These are phyloP conservation scores for Syncephalastrum racemosum DNA, from an alignment of 371 early-diverging fungal genomes.

Conservation along the genomic window DNA sequence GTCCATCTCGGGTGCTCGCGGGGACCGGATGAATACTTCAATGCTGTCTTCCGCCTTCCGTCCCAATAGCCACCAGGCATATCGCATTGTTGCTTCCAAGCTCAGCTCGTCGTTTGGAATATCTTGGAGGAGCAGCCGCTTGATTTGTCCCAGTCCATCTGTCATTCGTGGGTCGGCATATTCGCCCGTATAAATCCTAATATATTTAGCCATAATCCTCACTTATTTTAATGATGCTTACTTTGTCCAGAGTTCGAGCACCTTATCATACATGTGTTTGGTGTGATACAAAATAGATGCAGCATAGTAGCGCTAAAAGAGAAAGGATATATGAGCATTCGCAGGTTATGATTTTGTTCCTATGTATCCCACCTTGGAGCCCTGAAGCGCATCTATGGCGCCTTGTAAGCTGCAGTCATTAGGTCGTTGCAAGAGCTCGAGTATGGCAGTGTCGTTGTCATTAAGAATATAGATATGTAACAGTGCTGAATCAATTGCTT, in stretches of 20 bases:
- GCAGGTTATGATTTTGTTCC: background rate
- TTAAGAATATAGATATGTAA: conserved; percentile 60
- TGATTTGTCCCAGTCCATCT: conserved; percentile 50
- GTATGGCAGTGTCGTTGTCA: conserved; percentile 38
- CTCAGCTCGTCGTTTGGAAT: conserved; percentile 31
- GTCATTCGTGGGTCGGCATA: conserved; percentile 55
- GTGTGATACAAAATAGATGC: conserved; percentile 64
- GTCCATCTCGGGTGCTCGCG: conserved; percentile 56
- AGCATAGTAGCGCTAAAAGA: conserved; percentile 57
- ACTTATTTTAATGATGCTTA: conserved; percentile 23
- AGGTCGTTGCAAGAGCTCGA: conserved; percentile 45
- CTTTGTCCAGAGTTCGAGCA: conserved; percentile 71
- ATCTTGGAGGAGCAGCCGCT: conserved; percentile 39
- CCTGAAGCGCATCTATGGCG: conserved; percentile 42
- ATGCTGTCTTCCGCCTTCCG: conserved; percentile 50
- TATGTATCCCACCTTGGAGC: conserved; percentile 38
- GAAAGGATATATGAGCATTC: conserved; percentile 10
- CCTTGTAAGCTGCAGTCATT: conserved; percentile 59
- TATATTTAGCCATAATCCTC: background rate
- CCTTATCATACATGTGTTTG: conserved; percentile 47
- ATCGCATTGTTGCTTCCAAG: conserved; percentile 46
- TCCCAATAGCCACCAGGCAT: conserved; percentile 62
- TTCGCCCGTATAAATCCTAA: conserved; percentile 55
- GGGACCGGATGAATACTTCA: conserved; percentile 49
- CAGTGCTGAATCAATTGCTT: conserved; percentile 64